These are phyloP conservation scores for Hypoxylon sp. DNA, from an alignment of 2,329 filamentous ascomycete genomes.

Conservation along the genomic window DNA sequence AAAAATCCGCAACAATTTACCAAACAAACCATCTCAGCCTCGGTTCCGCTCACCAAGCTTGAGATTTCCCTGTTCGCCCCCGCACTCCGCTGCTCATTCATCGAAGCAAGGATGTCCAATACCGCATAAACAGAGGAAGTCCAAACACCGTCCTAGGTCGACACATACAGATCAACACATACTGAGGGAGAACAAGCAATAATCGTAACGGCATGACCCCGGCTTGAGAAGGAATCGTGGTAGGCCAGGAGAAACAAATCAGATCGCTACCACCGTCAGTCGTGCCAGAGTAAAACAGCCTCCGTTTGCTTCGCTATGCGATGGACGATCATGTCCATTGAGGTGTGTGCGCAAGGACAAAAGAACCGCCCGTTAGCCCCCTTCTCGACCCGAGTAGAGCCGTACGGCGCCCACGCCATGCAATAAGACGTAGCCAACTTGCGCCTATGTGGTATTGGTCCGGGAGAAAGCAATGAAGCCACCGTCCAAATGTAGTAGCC, in stretches of 20 bases:
- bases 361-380: constrained; percentile 30
- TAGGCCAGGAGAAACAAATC: constrained; percentile 19
- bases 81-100: constrained; percentile 11
- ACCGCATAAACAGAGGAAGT: constrained; percentile 16
- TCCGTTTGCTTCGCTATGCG: constrained; percentile 34
- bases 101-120: constrained; percentile 11
- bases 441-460: constrained; percentile 22
- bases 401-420: constrained; percentile 34
- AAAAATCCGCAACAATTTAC: constrained; percentile 36
- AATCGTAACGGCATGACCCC: constrained; percentile 38
- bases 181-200: constrained; percentile 24
- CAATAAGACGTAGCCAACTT: constrained; percentile 34
- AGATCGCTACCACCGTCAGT: constrained; percentile 27
- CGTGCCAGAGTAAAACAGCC: constrained; percentile 24
- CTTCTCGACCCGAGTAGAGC: constrained; percentile 22
- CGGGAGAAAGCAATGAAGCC: constrained; percentile 36
- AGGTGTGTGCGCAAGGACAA: constrained; percentile 30
- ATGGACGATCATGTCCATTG: constrained; percentile 21
- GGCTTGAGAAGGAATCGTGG: constrained; percentile 20
- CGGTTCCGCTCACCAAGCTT: constrained; percentile 24
- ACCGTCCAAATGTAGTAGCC: constrained; percentile 16
- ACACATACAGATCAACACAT: constrained; percentile 27
- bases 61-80: constrained; percentile 14
- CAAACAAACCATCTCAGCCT: constrained; percentile 27
- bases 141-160: constrained; percentile 9